Evolutionary conservation across 1,139 yeast genomes (phyloP).

Genomic region (Arxiozyma telluris): DNA sequence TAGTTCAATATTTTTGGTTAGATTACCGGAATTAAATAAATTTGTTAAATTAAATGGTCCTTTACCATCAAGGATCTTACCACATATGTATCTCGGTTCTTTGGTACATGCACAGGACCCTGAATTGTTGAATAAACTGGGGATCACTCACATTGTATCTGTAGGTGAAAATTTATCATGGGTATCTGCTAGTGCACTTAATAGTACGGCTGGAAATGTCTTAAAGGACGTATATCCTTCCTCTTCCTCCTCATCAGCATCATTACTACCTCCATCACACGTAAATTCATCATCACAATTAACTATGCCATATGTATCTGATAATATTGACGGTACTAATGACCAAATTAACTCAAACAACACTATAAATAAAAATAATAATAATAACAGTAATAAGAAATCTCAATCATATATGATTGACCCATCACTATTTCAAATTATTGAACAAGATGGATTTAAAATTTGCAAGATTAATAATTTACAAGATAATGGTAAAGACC

Average conservation of each 20-base stretch:
- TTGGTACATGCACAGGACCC: conserved; percentile 72
- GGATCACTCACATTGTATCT: conserved; percentile 67
- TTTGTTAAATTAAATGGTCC: conserved; percentile 32
- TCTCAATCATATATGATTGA: background rate
- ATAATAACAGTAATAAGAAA: background rate
- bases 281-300: background rate
- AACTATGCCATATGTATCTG: background rate
- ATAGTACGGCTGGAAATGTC: conserved; percentile 1
- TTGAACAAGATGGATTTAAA: conserved; percentile 30
- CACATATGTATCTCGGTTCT: conserved; percentile 82
- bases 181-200: conserved; percentile 23
- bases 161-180: conserved; percentile 83
- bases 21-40: conserved; percentile 19
- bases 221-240: background rate
- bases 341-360: background rate
- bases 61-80: conserved; percentile 49
- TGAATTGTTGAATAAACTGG: conserved; percentile 52
- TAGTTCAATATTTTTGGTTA: conserved; percentile 28
- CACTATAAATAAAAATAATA: background rate
- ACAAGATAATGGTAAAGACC: conserved; percentile 46
- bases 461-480: conserved; percentile 34
- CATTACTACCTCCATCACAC: conserved; percentile 15
- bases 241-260: background rate
- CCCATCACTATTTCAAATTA: conserved; percentile 13
- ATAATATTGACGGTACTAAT: background rate